These are phyloP conservation scores for Vanderwaltozyma polyspora DNA, from an alignment of 805 yeast species.

Conservation along the genomic window DNA sequence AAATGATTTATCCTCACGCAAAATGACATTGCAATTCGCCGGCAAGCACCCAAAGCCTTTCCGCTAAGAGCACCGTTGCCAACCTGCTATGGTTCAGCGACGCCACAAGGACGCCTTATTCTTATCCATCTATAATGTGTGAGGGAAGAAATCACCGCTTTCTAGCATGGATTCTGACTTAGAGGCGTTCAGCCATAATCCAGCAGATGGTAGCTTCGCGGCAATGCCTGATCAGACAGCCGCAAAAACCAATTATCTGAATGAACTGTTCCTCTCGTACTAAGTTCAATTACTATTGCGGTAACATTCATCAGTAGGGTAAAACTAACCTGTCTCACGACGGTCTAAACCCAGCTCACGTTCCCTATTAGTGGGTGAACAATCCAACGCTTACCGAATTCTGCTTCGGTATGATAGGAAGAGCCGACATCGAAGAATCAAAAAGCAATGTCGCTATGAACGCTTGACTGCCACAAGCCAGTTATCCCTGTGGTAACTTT, in stretches of 20 bases:
- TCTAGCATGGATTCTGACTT: slow-evolving; percentile 45
- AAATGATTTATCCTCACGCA: slow-evolving; percentile 38
- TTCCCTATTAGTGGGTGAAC: slow-evolving; percentile 39
- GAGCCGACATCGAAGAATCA: slow-evolving; percentile 41
- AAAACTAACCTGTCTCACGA: slow-evolving; percentile 37
- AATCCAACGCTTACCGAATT: slow-evolving; percentile 37
- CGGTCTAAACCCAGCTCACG: slow-evolving; percentile 35
- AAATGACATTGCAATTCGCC: slow-evolving; percentile 34
- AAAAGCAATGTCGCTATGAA: slow-evolving; percentile 38
- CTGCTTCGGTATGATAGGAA: slow-evolving; percentile 42
- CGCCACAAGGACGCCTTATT: slow-evolving; percentile 31
- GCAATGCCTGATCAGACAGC: slow-evolving; percentile 38
- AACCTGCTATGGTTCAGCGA: slow-evolving; percentile 35
- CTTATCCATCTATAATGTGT: slow-evolving; percentile 33
- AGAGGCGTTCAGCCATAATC: slow-evolving; percentile 40
- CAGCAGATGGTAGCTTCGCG: slow-evolving; percentile 41
- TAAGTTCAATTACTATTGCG: slow-evolving; percentile 34
- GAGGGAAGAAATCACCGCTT: slow-evolving; percentile 33
- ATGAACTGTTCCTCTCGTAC: slow-evolving; percentile 39
- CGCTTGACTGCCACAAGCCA: slow-evolving; percentile 41
- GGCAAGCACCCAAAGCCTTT: slow-evolving; percentile 32
- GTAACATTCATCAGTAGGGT: slow-evolving; percentile 33
- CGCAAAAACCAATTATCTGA: slow-evolving; percentile 38
- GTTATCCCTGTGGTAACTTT: slow-evolving; percentile 34
- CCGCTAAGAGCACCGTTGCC: slow-evolving; percentile 29